Evolutionary conservation across 164 flowering plant genomes (phyloP), one percentile per base, ranked within the genome.

Genomic region (Stephania cephalantha): DNA sequence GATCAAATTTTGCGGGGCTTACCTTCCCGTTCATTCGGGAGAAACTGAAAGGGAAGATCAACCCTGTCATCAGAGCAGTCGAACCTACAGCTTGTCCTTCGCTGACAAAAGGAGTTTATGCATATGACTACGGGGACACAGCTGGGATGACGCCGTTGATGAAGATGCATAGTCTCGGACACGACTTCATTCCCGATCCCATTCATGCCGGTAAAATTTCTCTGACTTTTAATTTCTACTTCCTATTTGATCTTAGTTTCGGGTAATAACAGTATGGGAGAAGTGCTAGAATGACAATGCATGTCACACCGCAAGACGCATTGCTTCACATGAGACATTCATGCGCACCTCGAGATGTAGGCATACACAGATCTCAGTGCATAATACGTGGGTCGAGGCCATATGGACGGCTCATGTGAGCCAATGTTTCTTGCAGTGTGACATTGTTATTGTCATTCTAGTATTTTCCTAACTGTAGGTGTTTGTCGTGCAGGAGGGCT

Each of bases 151-250:
- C 99, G 63, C 98, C 98, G 1, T 77, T 93, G 81, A 86, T 95
- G 95, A 95, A 95, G 90, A 95, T 95, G 99, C 99, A 95, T 69
- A 95, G 98, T 4, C 94, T 95, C 65, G 99, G 99, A 6, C 99
- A 95, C 79, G 94, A 93, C 80, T 95, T 95, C 82, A 86, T 95
- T 74, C 98, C 99, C 0, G 99, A 95, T 73, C 97, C 99, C 17
- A 93, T 95, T 77, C 99, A 95, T 85, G 92, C 98, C 17, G 99
- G 99, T 95, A 85, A 76, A 18, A 79, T 72, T n/a, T 20, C 46
- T 45, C 46, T 11, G 13, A 35, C 35, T 30, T 4, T 13, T 22
- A 55, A 1, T 69, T 50, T 1, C 50, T 17, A 15, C 20, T 67
- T 9, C 2, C 7, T 55, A 25, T 22, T 35, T 35, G 42, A 35